Evolutionary conservation across 2,329 filamentous ascomycete genomes (phyloP).

Genomic region (Falciphora oryzae): DNA sequence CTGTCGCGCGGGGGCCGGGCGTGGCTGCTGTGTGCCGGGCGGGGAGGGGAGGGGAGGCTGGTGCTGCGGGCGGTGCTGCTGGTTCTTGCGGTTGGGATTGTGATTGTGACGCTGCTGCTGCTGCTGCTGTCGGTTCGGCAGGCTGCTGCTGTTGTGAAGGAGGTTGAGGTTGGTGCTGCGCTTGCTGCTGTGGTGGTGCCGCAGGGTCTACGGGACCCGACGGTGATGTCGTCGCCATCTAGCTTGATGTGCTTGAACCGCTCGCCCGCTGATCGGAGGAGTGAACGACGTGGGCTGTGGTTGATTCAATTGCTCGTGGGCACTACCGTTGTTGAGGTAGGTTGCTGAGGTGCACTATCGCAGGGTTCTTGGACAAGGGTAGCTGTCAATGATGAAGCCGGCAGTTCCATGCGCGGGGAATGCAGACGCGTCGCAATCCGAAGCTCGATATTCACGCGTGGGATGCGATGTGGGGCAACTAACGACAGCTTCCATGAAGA

Average conservation of each 20-base stretch:
- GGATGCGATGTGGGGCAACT: too few relatives aligned
- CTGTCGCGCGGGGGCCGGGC: constrained; percentile 51
- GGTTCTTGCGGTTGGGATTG: constrained; percentile 1
- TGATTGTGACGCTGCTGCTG: not conserved
- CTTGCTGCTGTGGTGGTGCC: not conserved
- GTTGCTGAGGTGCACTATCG: too few relatives aligned
- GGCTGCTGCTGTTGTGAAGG: not conserved
- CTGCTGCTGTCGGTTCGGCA: not conserved
- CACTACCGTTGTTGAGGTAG: too few relatives aligned
- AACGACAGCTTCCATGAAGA: too few relatives aligned
- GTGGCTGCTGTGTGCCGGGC: constrained; percentile 35
- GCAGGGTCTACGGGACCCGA: not conserved
- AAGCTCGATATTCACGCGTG: too few relatives aligned
- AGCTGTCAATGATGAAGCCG: too few relatives aligned
- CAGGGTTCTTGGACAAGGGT: too few relatives aligned
- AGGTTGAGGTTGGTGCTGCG: not conserved
- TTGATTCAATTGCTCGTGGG: too few relatives aligned
- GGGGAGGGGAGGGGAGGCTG: constrained; percentile 29
- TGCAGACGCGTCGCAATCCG: too few relatives aligned
- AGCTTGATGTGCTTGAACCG: not conserved
- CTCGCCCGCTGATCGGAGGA: too few relatives aligned
- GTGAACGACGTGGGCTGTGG: too few relatives aligned
- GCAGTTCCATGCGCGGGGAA: too few relatives aligned
- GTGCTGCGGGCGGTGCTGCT: constrained; percentile 11
- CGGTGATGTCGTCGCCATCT: constrained; percentile 9